Evolutionary conservation across 148 eudicot genomes (phyloP).

Genomic region (Amaranthus palmeri): DNA sequence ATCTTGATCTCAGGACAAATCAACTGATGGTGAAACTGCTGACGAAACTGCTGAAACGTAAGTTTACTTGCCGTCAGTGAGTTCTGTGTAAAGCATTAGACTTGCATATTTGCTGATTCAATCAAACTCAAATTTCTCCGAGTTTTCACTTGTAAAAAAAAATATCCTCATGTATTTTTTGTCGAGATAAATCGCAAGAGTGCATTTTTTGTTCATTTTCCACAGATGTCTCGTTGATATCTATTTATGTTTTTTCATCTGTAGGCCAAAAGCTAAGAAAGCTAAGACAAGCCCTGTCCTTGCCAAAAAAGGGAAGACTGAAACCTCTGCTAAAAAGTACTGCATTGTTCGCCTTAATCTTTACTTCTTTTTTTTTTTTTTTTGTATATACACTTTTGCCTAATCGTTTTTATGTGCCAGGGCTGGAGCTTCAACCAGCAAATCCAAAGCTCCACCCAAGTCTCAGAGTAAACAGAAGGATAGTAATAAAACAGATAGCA

Average conservation of each 20-base stretch:
- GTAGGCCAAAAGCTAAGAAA: constrained; percentile 54
- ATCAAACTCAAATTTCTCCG: neutral
- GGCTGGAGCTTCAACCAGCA: constrained; percentile 45
- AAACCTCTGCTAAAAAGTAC: constrained; percentile 44
- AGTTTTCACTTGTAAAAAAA: neutral
- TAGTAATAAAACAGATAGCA: constrained; percentile 30
- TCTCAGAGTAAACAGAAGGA: constrained; percentile 18
- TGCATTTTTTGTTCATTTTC: neutral
- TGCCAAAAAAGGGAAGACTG: constrained; percentile 36
- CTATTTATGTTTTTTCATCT: neutral
- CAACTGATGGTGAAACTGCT: constrained; percentile 36
- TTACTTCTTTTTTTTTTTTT: neutral
- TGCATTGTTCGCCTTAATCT: constrained; percentile 1
- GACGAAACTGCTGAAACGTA: constrained; percentile 62
- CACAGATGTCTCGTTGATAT: neutral
- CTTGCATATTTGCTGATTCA: neutral
- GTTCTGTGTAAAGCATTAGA: neutral
- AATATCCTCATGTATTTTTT: neutral
- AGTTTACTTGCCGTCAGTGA: constrained; percentile 19
- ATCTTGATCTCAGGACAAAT: constrained; percentile 42
- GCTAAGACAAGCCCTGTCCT: constrained; percentile 33
- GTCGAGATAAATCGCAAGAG: neutral
- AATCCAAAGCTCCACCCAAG: constrained; percentile 38
- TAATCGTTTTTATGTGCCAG: constrained; percentile 4
- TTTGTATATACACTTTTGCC: neutral